These are phyloP conservation scores for Fusarium denticulatum DNA, from an alignment of 2,329 filamentous ascomycete genomes.

Conservation along the genomic window DNA sequence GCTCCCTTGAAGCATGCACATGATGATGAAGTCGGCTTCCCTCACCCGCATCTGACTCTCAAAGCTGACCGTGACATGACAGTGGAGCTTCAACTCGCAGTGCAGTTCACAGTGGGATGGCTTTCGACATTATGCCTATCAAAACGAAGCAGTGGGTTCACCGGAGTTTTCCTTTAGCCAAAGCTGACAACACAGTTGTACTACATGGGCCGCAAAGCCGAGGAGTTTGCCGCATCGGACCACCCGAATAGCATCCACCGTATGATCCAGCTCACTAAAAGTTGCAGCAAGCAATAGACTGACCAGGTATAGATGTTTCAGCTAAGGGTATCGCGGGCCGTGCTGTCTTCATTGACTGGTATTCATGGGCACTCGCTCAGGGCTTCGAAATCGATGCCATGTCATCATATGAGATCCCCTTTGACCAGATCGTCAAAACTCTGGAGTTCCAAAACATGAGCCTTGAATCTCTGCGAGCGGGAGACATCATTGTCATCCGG, in stretches of 20 bases:
- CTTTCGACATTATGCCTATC: slow-evolving; percentile 39
- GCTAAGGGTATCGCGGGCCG: slow-evolving; percentile 25
- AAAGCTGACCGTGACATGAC: neutral
- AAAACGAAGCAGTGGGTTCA: slow-evolving; percentile 29
- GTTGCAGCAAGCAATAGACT: rapidly evolving
- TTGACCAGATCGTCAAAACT: slow-evolving; percentile 20
- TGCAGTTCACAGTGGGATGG: slow-evolving; percentile 42
- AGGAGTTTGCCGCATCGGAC: slow-evolving; percentile 28
- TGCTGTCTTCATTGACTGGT: slow-evolving; percentile 34
- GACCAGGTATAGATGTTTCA: slow-evolving; percentile 1
- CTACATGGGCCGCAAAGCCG: slow-evolving; percentile 38
- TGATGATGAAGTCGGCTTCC: slow-evolving; percentile 31
- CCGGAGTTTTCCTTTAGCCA: rapidly evolving
- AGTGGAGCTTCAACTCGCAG: slow-evolving; percentile 35
- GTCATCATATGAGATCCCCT: slow-evolving; percentile 28
- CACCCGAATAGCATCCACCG: slow-evolving; percentile 39
- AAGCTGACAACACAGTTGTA: slow-evolving; percentile 25
- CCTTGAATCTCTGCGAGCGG: neutral
- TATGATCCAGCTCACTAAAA: neutral
- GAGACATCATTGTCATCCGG: slow-evolving; percentile 34
- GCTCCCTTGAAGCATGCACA: slow-evolving; percentile 39
- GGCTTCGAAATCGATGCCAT: slow-evolving; percentile 24
- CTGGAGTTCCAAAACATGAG: slow-evolving; percentile 20
- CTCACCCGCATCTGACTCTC: neutral
- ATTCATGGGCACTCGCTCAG: slow-evolving; percentile 21